Evolutionary conservation across 192 early-diverging fungal species (phyloP).

Genomic region (Bifiguratus adelaidae): DNA sequence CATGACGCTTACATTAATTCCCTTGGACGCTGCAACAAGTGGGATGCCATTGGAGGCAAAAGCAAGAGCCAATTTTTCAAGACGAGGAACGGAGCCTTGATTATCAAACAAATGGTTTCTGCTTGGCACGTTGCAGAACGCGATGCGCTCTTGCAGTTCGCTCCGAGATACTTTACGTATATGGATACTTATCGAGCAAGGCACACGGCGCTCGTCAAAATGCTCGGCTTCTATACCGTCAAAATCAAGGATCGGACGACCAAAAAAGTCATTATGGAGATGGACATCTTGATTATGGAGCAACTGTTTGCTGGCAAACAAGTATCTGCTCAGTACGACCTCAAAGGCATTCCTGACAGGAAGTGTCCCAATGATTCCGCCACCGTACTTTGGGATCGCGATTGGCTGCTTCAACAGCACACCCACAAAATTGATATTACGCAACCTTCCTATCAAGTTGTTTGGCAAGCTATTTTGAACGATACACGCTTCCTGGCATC

Average conservation of each 20-base stretch:
- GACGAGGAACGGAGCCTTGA: conserved; percentile 34
- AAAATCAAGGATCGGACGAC: conserved; percentile 64
- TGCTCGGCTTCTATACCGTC: conserved; percentile 85
- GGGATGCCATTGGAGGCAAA: conserved; percentile 78
- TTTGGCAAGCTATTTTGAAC: conserved; percentile 74
- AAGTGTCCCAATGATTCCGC: conserved; percentile 20
- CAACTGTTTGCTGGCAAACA: conserved; percentile 74
- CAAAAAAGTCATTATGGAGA: conserved; percentile 53
- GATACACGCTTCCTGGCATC: conserved; percentile 88
- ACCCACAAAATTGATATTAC: too few species aligned
- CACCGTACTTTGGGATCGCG: conserved; percentile 55
- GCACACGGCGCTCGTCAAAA: conserved; percentile 73
- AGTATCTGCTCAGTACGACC: conserved; percentile 53
- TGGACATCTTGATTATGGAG: conserved; percentile 92
- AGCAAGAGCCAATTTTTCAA: conserved; percentile 81
- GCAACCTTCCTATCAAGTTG: too few species aligned
- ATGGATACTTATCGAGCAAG: conserved; percentile 57
- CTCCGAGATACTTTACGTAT: conserved; percentile 84
- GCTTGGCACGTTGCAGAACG: conserved; percentile 68
- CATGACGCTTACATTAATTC: conserved; percentile 72
- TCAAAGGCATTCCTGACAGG: conserved; percentile 63
- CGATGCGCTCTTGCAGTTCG: conserved; percentile 78
- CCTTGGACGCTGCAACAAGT: conserved; percentile 65
- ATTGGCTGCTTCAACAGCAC: too few species aligned
- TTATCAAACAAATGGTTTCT: conserved; percentile 77